Base-by-base conservation (phyloP, 805 yeast genomes). In the Lipomyces spencermartinsiae region DNA sequence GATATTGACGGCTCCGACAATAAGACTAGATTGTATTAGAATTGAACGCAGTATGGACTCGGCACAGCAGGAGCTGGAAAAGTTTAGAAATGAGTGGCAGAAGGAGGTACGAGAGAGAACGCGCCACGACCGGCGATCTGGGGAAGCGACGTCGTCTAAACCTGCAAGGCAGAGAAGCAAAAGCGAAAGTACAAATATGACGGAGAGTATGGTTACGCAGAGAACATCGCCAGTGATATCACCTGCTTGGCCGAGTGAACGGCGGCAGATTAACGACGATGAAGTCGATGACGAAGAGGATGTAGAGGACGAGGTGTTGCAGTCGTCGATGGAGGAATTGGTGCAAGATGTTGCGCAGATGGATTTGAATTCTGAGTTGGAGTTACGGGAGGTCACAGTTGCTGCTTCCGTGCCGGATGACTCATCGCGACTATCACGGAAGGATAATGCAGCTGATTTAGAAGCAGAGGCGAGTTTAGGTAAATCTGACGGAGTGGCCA, bases 41-140 rank as follows among this genome's bases (percentile, higher is more conserved):
- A 54, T 9, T n/a, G 22, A 22, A 1, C 3, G 22, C 56, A 53
- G 10, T 14, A 61, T 61, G 68, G 25, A 33, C 7, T 34, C 68
- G 31, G 19, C 65, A 6, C 37, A 39, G 39, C 63, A 59, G 10
- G 73, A 70, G 39, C 55, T 71, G 31, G 70, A 62, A 31, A 53
- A 57, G 59, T 71, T 71, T 49, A 65, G 73, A n/a, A 39, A 57
- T 35, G 70, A 63, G 9, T 71, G 73, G 73, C 63, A 63, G 59
- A 63, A 67, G 29, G 73, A 71, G 55, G 73, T 71, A 25, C 63
- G 37, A 58, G 63, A 49, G 57, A 62, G 63, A 53, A 55, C 49
- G 37, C 64, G 63, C 33, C 60, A 51, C 9, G 61, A 43, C 37
- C 12, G 39, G 33, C 34, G 29, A 12, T n/a, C 2, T 12, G 31